Evolutionary conservation across 257 asterid genomes (phyloP), one percentile per base, ranked within the genome.

Genomic region (Solanum arcanum): DNA sequence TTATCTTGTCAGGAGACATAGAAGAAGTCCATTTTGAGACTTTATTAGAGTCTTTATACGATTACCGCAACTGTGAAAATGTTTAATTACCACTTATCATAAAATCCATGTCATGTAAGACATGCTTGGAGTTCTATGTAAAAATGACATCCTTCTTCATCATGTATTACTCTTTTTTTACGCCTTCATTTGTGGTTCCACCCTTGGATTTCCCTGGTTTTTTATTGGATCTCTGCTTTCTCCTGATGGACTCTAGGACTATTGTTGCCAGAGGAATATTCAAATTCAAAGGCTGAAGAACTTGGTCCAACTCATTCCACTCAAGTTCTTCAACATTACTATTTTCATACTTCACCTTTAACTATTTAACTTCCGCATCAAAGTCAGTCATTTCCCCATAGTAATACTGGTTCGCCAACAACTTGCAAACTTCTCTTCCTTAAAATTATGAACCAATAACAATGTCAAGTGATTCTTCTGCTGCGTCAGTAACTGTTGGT

Each of bases 311-410:
- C 85, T 93, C 97, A 52, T 39, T 66, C 95, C 95, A 92, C 21
- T 92, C 94, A 47, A 95, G 93, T 80, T 94, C 95, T 92, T 95
- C 96, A 47, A 84, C 88, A 41, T 95, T 95, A 6, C 95, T 96
- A 78, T 94, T 95, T 74, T 92, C 95, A 74, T 94, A 95, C 8
- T 77, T 89, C 42, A 95, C 98, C 83, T 87, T 89, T 82, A 92
- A 95, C 98, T 95, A 91, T 18, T 91, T 91, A 88, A 64, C 84
- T 78, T 92, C 94, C 89, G 66, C 39, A 41, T 94, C 96, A 74
- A 89, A 93, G 87, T 86, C 87, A 5, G 73, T 83, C 35, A 95
- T 93, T 88, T 39, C 87, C 72, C 96, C 98, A 1, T 44, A 60
- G 52, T 88, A 92, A 25, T 72, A 74, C 49, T 87, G 76, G 33